These are phyloP conservation scores for Cercophora scortea DNA, from an alignment of 495 filamentous ascomycete genomes.

Conservation along the genomic window DNA sequence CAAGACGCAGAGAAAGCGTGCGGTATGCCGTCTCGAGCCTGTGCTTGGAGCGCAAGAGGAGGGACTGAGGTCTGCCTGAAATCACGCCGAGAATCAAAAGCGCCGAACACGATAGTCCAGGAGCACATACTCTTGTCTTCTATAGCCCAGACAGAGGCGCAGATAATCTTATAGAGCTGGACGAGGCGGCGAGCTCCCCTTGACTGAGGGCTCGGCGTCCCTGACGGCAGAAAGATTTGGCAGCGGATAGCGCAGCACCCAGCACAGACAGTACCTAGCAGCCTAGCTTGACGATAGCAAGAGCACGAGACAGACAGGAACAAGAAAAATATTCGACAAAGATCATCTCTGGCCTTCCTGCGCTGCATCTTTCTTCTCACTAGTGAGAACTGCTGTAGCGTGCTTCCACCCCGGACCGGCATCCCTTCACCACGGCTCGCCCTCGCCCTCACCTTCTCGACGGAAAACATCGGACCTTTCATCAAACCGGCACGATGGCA, in stretches of 20 bases:
- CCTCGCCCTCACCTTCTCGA: too few species aligned
- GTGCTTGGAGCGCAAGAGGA: slow-evolving; percentile 15
- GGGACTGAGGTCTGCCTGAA: slow-evolving; percentile 8
- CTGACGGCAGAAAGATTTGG: slow-evolving; percentile 29
- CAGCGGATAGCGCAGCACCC: slow-evolving; percentile 43
- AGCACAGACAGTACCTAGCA: slow-evolving; percentile 43
- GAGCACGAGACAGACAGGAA: slow-evolving; percentile 44
- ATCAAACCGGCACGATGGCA: too few species aligned
- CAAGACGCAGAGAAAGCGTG: slow-evolving; percentile 3
- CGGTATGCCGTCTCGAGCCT: slow-evolving; percentile 2
- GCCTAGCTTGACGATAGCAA: slow-evolving; percentile 58
- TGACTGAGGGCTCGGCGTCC: background rate
- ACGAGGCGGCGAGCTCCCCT: slow-evolving; percentile 19
- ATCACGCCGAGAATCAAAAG: slow-evolving; percentile 12
- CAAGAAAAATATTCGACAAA: slow-evolving; percentile 29
- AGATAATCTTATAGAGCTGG: slow-evolving; percentile 40
- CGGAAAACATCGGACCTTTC: background rate
- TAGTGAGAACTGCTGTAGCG: slow-evolving; percentile 26
- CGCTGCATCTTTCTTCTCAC: slow-evolving; percentile 25
- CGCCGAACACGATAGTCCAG: slow-evolving; percentile 13
- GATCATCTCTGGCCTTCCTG: slow-evolving; percentile 20
- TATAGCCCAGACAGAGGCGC: slow-evolving; percentile 31
- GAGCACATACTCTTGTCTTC: slow-evolving; percentile 28
- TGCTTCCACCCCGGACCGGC: background rate
- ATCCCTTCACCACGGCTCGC: background rate